Conservation (phyloP, 2,329 filamentous ascomycete genomes). For the Trichoderma simmonsii region DNA sequence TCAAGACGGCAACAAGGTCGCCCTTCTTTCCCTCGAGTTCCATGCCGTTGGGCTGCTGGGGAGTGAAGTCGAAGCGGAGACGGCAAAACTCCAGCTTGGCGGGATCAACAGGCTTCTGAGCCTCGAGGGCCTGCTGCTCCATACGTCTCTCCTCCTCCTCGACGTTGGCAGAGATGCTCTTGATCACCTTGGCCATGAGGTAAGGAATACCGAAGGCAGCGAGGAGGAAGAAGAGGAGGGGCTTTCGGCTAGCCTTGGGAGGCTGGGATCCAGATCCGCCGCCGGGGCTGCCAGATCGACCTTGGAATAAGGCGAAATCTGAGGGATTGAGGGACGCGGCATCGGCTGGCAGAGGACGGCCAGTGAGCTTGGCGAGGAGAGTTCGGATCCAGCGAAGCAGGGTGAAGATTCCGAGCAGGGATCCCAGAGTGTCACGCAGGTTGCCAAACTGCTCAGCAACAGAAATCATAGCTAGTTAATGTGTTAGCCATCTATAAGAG, state of each 20-base stretch:
- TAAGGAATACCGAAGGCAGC: slow-evolving; percentile 95
- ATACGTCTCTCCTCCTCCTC: slow-evolving; percentile 72
- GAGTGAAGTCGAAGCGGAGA: slow-evolving; percentile 89
- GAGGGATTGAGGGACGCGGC: slow-evolving; percentile 83
- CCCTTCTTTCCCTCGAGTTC: slow-evolving; percentile 93
- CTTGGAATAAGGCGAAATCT: slow-evolving; percentile 86
- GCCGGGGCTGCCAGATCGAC: slow-evolving; percentile 51
- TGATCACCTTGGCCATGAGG: slow-evolving; percentile 94
- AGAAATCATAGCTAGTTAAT: slow-evolving; percentile 87
- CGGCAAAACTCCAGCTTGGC: slow-evolving; percentile 95
- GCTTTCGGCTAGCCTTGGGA: slow-evolving; percentile 83
- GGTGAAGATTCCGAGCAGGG: slow-evolving; percentile 91
- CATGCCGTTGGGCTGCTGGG: slow-evolving; percentile 64
- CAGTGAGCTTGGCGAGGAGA: slow-evolving; percentile 86
- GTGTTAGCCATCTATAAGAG: not conserved
- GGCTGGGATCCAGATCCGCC: slow-evolving; percentile 59
- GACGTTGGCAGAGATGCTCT: slow-evolving; percentile 74
- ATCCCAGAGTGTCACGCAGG: slow-evolving; percentile 87
- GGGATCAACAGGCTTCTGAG: slow-evolving; percentile 66
- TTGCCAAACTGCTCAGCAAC: slow-evolving; percentile 97
- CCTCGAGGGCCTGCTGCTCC: slow-evolving; percentile 49
- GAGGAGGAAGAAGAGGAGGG: slow-evolving; percentile 90
- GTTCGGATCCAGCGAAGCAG: slow-evolving; percentile 93
- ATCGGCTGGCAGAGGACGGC: slow-evolving; percentile 83
- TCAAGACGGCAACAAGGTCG: slow-evolving; percentile 89